Evolutionary conservation across 768 basidiomycete species (phyloP).

Genomic region (Fomitopsis pulvina): DNA sequence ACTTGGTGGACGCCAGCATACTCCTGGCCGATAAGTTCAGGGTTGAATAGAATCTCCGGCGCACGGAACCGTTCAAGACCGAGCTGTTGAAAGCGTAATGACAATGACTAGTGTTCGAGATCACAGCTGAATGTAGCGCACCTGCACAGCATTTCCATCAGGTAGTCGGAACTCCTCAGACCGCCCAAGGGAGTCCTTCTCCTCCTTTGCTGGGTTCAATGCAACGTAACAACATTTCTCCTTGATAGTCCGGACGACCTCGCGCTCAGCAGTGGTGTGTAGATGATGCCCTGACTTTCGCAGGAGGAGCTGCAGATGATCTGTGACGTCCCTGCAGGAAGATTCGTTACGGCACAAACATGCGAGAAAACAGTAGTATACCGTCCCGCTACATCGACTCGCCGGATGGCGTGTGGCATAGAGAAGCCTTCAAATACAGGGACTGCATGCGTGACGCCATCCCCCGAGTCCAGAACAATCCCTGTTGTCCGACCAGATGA

Average conservation of each 20-base stretch:
- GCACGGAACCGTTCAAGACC: conserved; percentile 94
- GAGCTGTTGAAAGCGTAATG: conserved; percentile 45
- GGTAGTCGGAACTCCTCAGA: conserved; percentile 89
- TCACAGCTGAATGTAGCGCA: conserved; percentile 26
- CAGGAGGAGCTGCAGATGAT: conserved; percentile 89
- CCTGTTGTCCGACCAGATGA: conserved; percentile 98
- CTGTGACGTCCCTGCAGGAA: conserved; percentile 79
- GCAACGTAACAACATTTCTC: conserved; percentile 98
- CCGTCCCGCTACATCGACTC: conserved; percentile 96
- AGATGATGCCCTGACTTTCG: conserved; percentile 93
- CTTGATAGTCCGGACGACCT: conserved; percentile 95
- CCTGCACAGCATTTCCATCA: conserved; percentile 91
- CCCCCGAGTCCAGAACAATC: conserved; percentile 98
- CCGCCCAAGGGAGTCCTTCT: conserved; percentile 78
- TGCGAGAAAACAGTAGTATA: conserved; percentile 25
- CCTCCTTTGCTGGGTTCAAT: conserved; percentile 88
- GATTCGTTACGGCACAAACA: not conserved
- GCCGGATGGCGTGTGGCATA: conserved; percentile 95
- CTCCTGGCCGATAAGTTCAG: conserved; percentile 93
- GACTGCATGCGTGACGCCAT: conserved; percentile 97
- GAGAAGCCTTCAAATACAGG: conserved; percentile 99
- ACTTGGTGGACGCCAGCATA: conserved; percentile 98
- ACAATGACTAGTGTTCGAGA: conserved; percentile 8
- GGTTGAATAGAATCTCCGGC: conserved; percentile 96
- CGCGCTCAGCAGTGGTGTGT: conserved; percentile 94